These are phyloP conservation scores for Astrothelium subdiscretum DNA, from an alignment of 495 filamentous ascomycete species.

Conservation along the genomic window DNA sequence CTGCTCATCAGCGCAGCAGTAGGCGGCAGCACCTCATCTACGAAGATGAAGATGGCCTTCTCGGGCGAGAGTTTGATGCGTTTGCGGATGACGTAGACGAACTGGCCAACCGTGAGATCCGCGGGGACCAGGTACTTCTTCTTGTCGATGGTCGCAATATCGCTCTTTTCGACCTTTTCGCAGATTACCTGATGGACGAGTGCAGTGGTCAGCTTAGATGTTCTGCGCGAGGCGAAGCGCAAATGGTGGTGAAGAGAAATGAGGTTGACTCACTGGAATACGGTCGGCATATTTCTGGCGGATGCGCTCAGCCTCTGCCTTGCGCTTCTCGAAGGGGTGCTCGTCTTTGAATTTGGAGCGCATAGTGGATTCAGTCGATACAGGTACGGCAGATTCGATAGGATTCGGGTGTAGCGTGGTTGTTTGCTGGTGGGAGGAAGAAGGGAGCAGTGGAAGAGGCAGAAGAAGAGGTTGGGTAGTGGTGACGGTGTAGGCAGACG, in stretches of 20 bases:
- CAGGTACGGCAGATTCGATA: neutral
- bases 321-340: conserved; percentile 98
- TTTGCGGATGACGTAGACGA: conserved; percentile 99
- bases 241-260: conserved; percentile 6
- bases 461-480: neutral
- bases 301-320: conserved; percentile 97
- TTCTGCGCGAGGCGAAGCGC: neutral
- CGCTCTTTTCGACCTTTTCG: conserved; percentile 98
- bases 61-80: conserved; percentile 98
- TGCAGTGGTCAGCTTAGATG: conserved; percentile 10
- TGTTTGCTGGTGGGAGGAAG: neutral
- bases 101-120: conserved; percentile 97
- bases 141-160: conserved; percentile 99
- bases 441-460: neutral
- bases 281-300: conserved; percentile 98
- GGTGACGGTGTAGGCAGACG: neutral
- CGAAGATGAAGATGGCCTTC: conserved; percentile 99
- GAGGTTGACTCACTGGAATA: conserved; percentile 69
- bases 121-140: conserved; percentile 99
- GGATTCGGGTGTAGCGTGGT: neutral
- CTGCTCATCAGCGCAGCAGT: conserved; percentile 97
- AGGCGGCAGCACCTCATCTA: conserved; percentile 94
- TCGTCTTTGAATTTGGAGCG: conserved; percentile 99
- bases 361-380: conserved; percentile 46
- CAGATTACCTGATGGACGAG: conserved; percentile 80